These are phyloP conservation scores for Monosporascus sp. DNA, from an alignment of 2,329 filamentous ascomycete species.

Conservation along the genomic window DNA sequence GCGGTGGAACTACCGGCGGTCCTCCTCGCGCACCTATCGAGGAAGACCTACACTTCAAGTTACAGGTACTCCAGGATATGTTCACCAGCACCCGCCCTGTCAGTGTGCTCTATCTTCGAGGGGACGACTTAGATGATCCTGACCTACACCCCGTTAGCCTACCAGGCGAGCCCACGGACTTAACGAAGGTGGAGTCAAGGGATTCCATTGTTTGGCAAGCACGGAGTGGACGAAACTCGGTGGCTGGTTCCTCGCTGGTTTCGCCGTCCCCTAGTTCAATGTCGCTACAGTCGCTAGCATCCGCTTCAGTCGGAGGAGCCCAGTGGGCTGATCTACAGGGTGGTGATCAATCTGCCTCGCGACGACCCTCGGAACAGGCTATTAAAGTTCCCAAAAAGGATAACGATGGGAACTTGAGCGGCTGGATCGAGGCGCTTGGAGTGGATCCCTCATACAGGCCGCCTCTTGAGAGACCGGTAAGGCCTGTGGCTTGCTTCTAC, in stretches of 20 bases:
- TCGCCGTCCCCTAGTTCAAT: constrained; percentile 63
- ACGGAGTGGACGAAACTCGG: constrained; percentile 52
- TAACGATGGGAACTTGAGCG: constrained; percentile 61
- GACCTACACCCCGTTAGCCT: constrained; percentile 73
- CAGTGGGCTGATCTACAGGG: constrained; percentile 57
- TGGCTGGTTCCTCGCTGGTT: constrained; percentile 56
- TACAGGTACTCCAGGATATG: constrained; percentile 79
- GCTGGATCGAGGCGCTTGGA: constrained; percentile 87
- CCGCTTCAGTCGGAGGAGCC: constrained; percentile 33
- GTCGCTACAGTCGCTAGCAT: constrained; percentile 55
- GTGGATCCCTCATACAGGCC: constrained; percentile 84
- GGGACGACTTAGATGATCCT: constrained; percentile 73
- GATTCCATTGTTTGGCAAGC: constrained; percentile 47
- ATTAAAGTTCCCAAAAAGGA: constrained; percentile 50
- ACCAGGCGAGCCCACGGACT: constrained; percentile 60
- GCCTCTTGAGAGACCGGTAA: constrained; percentile 65
- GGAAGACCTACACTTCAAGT: constrained; percentile 74
- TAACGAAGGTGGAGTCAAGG: constrained; percentile 48
- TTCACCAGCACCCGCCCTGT: constrained; percentile 77
- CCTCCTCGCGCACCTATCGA: constrained; percentile 49
- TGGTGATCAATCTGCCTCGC: constrained; percentile 38
- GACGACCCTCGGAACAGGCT: constrained; percentile 47
- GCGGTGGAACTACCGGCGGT: constrained; percentile 35
- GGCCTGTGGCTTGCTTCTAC: constrained; percentile 84
- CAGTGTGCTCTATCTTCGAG: constrained; percentile 72